Conservation (phyloP, 1,284 basidiomycete species). For the Tilletia walkeri region DNA sequence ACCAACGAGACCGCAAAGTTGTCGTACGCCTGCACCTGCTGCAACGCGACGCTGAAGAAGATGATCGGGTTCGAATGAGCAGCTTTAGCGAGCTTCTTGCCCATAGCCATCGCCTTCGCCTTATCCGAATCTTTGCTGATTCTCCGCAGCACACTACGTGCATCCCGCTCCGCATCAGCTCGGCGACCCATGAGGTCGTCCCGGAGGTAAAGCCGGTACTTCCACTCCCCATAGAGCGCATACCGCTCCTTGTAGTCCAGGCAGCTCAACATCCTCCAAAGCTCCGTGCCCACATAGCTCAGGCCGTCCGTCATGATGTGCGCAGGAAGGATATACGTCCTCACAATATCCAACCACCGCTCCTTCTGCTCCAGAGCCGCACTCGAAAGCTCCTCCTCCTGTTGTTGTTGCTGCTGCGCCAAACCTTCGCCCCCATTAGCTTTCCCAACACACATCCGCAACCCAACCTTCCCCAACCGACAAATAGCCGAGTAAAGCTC, state of each 20-base stretch:
- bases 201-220: slow-evolving; percentile 63
- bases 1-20: slow-evolving; percentile 89
- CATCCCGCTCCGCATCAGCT: slow-evolving; percentile 62
- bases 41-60: slow-evolving; percentile 83
- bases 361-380: slow-evolving; percentile 43
- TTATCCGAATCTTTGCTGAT: slow-evolving; percentile 68
- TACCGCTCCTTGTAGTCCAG: slow-evolving; percentile 79
- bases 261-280: slow-evolving; percentile 66
- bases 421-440: slow-evolving; percentile 12
- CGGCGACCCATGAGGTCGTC: slow-evolving; percentile 56
- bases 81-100: slow-evolving; percentile 87
- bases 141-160: slow-evolving; percentile 52
- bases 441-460: slow-evolving; percentile 24
- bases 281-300: slow-evolving; percentile 63
- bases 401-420: background rate
- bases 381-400: slow-evolving; percentile 6
- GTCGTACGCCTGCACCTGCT: slow-evolving; percentile 94
- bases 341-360: slow-evolving; percentile 76
- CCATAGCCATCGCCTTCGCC: slow-evolving; percentile 60
- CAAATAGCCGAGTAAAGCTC: slow-evolving; percentile 44
- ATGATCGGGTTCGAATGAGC: slow-evolving; percentile 90
- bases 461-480: slow-evolving; percentile 37
- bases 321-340: slow-evolving; percentile 79
- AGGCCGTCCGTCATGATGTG: slow-evolving; percentile 74
- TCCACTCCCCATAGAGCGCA: slow-evolving; percentile 94